Evolutionary conservation across 495 filamentous ascomycete species (phyloP), one percentile per base, ranked within the genome.

Genomic region (Lepidopterella palustris): DNA sequence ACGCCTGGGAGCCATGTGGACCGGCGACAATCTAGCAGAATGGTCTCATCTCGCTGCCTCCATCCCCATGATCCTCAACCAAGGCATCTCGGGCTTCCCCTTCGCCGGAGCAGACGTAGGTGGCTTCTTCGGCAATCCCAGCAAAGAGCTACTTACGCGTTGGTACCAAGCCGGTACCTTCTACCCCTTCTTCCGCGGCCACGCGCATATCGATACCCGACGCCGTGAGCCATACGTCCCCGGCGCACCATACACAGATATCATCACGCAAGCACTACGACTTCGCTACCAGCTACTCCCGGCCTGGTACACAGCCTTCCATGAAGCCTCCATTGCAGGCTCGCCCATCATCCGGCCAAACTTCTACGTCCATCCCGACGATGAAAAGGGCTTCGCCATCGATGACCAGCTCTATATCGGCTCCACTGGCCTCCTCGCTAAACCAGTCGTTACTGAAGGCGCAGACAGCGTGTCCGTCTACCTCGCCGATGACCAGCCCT

Each of bases 181-280:
- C 83, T 97, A 97, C 71, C 93, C 93, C 21, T 98, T 97, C 80
- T 96, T 97, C 87, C 87, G 93, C 40, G 93, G 82, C n/a, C 93
- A 98, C 68, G 93, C 93, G 18, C 93, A 98, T 71, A 97, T 97
- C 61, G 93, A 97, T 67, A 87, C 92, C 49, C 88, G 93, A 24
- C 86, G 93, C 11, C 85, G 93, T 35, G 93, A 98, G 77, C 93
- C 95, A 4, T 97, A 97, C 70, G 77, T 98, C 29, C 80, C 83
- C 20, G 87, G 87, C 40, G 86, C 92, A 61, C 92, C 92, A 0
- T 89, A 96, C 72, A 87, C 82, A 24, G 79, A 80, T 31, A 95
- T 96, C 68, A 92, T 96, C 64, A 85, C 88, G 0, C 84, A 91
- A 57, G 90, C 95, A 0, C 80, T 98, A 35, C 85, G 92, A 13